phyloP scores from a whole-genome alignment of 1,139 yeast genomes.

The Eremothecium sinecaudum region DNA sequence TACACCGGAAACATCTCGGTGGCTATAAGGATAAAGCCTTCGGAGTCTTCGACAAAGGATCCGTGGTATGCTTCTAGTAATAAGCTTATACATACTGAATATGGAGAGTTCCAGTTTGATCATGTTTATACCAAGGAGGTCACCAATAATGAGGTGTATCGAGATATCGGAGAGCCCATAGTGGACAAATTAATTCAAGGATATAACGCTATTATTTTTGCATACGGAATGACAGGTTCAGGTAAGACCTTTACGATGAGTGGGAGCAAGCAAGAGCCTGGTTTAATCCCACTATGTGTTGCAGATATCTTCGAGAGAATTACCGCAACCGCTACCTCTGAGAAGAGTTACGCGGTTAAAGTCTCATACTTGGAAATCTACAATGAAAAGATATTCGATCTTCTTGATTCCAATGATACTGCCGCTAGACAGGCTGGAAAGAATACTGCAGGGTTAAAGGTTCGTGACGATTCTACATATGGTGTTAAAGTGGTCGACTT shows the following conservation, averaged over 20 bases:
- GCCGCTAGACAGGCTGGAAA: neutral
- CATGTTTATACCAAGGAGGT: constrained; percentile 55
- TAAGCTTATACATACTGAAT: constrained; percentile 41
- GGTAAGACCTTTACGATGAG: constrained; percentile 82
- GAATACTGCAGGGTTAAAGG: constrained; percentile 43
- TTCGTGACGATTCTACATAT: constrained; percentile 62
- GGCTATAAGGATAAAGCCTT: constrained; percentile 33
- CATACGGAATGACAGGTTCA: constrained; percentile 94
- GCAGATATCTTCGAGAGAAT: constrained; percentile 53
- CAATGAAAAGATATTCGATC: constrained; percentile 76
- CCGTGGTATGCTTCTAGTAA: constrained; percentile 37
- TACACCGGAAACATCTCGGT: constrained; percentile 34
- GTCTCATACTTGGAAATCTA: constrained; percentile 82
- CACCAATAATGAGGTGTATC: constrained; percentile 54
- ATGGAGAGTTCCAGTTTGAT: constrained; percentile 61
- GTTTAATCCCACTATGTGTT: constrained; percentile 69
- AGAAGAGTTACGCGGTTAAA: constrained; percentile 37
- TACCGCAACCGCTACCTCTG: constrained; percentile 19
- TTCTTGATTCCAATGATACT: constrained; percentile 35
- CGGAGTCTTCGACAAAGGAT: constrained; percentile 21
- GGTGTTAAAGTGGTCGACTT: constrained; percentile 79
- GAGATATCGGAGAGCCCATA: constrained; percentile 49
- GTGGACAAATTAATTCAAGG: constrained; percentile 67
- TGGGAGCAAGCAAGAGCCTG: constrained; percentile 59
- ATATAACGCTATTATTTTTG: constrained; percentile 81